Evolutionary conservation across 345 rosid genomes (phyloP).

Genomic region (Salix suchowensis): DNA sequence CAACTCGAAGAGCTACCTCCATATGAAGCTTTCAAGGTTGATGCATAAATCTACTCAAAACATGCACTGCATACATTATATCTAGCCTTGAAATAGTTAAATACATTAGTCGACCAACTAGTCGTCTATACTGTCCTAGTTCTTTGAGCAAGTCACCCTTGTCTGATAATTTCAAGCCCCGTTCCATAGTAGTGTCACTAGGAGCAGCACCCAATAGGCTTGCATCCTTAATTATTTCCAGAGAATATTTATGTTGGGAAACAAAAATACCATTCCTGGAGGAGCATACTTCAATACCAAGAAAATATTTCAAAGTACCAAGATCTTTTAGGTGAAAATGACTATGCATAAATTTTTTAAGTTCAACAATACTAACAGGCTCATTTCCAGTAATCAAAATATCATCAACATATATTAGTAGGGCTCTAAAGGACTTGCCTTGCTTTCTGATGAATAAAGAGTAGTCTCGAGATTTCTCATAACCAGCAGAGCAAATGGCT

Average conservation of each 20-base stretch:
- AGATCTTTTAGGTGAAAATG: not conserved
- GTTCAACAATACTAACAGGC: not conserved
- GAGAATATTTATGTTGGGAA: not conserved
- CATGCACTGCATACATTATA: not conserved
- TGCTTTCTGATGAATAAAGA: not conserved
- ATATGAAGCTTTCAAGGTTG: not conserved
- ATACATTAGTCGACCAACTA: not conserved
- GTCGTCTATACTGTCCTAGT: not conserved
- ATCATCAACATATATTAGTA: not conserved
- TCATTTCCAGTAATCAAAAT: not conserved
- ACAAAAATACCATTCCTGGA: not conserved
- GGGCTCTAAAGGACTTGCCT: not conserved
- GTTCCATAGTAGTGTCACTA: not conserved
- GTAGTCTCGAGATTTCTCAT: not conserved
- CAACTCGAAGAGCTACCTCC: not conserved
- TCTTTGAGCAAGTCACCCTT: slow-evolving; percentile 4
- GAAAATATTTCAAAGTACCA: not conserved
- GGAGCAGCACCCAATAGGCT: not conserved
- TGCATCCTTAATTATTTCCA: not conserved
- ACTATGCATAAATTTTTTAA: not conserved
- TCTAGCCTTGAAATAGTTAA: slow-evolving; percentile 2
- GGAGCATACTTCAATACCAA: not conserved
- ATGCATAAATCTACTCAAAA: not conserved
- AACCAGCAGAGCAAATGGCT: not conserved
- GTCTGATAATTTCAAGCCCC: not conserved